Evolutionary conservation across 2,329 filamentous ascomycete genomes (phyloP).

Genomic region (Chrysoporthe cubensis): DNA sequence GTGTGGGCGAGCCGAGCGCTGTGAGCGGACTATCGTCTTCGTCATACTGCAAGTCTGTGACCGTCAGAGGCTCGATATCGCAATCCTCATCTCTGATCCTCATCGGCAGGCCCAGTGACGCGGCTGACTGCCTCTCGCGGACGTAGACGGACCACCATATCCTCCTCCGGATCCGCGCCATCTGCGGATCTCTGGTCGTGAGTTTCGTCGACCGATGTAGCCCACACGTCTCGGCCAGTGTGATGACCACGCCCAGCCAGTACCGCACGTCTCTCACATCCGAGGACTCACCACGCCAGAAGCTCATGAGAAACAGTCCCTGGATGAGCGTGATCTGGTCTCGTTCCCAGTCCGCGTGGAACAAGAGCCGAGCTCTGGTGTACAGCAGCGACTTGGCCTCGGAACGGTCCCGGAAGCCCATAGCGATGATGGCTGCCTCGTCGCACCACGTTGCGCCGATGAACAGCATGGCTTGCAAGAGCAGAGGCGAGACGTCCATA

Average conservation of each 20-base stretch:
- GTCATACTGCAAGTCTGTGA: conserved; percentile 39
- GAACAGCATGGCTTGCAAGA: conserved; percentile 27
- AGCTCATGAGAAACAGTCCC: conserved; percentile 26
- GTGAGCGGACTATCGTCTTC: conserved; percentile 31
- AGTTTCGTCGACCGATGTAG: conserved; percentile 25
- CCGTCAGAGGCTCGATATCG: conserved; percentile 41
- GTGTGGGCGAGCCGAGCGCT: conserved; percentile 37
- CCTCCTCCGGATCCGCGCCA: conserved; percentile 28
- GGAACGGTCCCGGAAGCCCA: conserved; percentile 26
- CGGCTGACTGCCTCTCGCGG: conserved; percentile 43
- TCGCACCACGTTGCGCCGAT: conserved; percentile 27
- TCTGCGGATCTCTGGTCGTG: conserved; percentile 32
- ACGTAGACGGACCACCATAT: conserved; percentile 34
- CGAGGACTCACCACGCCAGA: conserved; percentile 26
- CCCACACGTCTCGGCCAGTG: conserved; percentile 23
- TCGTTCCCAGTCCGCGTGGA: conserved; percentile 27
- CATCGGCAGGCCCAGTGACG: conserved; percentile 42
- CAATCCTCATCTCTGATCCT: conserved; percentile 45
- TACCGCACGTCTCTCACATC: conserved; percentile 27
- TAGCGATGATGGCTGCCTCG: conserved; percentile 17
- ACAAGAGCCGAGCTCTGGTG: conserved; percentile 24
- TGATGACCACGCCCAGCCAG: conserved; percentile 27
- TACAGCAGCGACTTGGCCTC: conserved; percentile 29
- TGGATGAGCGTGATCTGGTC: conserved; percentile 27
- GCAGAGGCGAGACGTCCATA: conserved; percentile 25